Evolutionary conservation across 202 grass and related monocot genomes (phyloP), one percentile per base, ranked within the genome.

Genomic region (Brachypodium distachyon): DNA sequence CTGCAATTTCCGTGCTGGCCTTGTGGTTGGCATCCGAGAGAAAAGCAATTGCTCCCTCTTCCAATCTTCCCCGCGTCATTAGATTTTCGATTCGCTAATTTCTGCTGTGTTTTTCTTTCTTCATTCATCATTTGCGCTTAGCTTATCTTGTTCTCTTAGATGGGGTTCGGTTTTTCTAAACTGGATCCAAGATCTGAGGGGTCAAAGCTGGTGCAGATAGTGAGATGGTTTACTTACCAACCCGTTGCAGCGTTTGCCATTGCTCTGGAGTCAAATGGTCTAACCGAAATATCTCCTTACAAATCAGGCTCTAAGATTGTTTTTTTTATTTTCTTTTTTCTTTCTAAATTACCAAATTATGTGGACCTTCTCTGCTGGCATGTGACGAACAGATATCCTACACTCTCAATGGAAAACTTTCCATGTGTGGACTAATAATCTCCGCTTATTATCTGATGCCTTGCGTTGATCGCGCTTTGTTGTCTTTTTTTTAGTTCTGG

Each of bases 211-310:
- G 80, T 77, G 91, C 89, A 38, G 0, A 90, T 4, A 94, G 17
- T 4, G 13, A 92, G 16, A 86, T 66, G 89, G 36, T 92, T 92
- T 86, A 76, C 95, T 88, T 94, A 92, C 89, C 95, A 98, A 92
- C 91, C 80, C 87, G 71, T 85, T 33, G 91, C 89, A 88, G 73
- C 14, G 21, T 34, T 64, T 84, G 76, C 64, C 27, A 76, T 95
- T 95, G 91, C 96, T 72, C 50, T 89, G 87, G 89, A 41, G 96
- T 95, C 96, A 98, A 98, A 95, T 95, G 70, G 87, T 83, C 73
- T 80, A 78, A 92, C 69, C 85, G 17, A 89, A 57, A 89, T 81
- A 39, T 36, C 0, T 25, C 67, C 3, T 2, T 70, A 0, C 1
- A 6, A 16, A 31, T 28, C 11, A n/a, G n/a, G n/a, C n/a, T 56